Evolutionary conservation across 345 rosid genomes (phyloP), one percentile per base, ranked within the genome.

Genomic region (Bretschneidera sinensis): DNA sequence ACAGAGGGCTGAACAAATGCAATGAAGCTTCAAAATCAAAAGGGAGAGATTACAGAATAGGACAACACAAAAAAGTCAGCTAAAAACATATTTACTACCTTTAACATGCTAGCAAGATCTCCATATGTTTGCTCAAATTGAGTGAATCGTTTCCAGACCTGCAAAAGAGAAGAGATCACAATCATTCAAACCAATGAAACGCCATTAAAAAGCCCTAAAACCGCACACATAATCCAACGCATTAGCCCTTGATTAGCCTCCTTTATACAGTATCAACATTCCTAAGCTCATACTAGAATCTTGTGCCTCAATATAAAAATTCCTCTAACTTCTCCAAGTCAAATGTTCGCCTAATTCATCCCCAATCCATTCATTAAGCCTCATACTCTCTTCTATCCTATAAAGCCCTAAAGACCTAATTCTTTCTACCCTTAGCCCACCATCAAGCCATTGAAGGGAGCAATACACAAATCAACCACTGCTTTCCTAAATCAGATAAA

Each of bases 111-210:
- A 68, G 90, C 81, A 54, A 92, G 84, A 78, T 92, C 98, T 33
- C 98, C 98, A 79, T 85, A 89, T 58, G 90, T 85, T 79, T 85
- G 89, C 80, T 92, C 97, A 71, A 92, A 92, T 65, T 82, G 85
- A 64, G 75, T 64, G 62, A 85, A 92, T 45, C 84, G 81, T 71
- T 87, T 84, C 98, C 98, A 92, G 51, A 92, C 85, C 98, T 89
- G 81, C 64, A 63, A 66, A 77, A 48, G 54, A 66, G 43, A 62
- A 20, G 54, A 51, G 17, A 67, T 8, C 3, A 28, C 33, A 28
- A 2, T 3, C 33, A 28, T 8, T 28, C 8, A 28, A 28, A 2
- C 33, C 8, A 28, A 8, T 28, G 5, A 28, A 28, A 8, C 33
- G 8, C 33, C 33, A 28, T 8, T 2, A 28, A 8, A 28, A 28